Evolutionary conservation across 495 filamentous ascomycete genomes (phyloP).

Genomic region (Penicillium silybi): DNA sequence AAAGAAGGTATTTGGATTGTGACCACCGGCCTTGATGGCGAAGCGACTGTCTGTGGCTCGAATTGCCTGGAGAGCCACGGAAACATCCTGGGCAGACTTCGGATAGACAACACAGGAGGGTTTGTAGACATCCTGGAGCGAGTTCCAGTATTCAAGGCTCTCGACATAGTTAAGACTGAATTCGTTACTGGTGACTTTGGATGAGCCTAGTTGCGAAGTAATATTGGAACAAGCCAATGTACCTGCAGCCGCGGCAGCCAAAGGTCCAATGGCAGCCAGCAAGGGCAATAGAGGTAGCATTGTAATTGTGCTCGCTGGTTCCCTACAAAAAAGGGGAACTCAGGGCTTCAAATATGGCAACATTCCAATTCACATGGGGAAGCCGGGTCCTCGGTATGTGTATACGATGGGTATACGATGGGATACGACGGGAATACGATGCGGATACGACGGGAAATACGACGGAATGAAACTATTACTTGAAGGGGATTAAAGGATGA

Average conservation of each 20-base stretch:
- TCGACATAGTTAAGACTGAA: slow-evolving; percentile 13
- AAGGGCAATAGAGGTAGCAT: slow-evolving; percentile 9
- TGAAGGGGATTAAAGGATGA: not conserved
- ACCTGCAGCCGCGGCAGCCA: slow-evolving; percentile 8
- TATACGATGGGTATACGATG: slow-evolving; percentile 16
- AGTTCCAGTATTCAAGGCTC: slow-evolving; percentile 44
- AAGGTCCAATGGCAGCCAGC: slow-evolving; percentile 5
- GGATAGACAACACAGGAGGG: slow-evolving; percentile 34
- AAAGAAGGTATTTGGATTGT: slow-evolving; percentile 39
- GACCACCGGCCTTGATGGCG: slow-evolving; percentile 45
- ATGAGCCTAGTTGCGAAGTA: slow-evolving; percentile 15
- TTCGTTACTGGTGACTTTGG: slow-evolving; percentile 18
- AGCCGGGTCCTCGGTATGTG: slow-evolving; percentile 7
- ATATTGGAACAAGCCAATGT: slow-evolving; percentile 22
- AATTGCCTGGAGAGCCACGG: slow-evolving; percentile 21
- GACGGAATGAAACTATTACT: not conserved
- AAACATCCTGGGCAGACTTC: slow-evolving; percentile 22
- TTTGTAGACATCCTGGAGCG: slow-evolving; percentile 29
- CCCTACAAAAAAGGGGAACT: not conserved
- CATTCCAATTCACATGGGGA: slow-evolving; percentile 2
- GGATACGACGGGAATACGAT: slow-evolving; percentile 15
- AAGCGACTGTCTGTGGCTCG: slow-evolving; percentile 31
- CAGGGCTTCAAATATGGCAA: slow-evolving; percentile 1
- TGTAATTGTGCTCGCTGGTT: not conserved
- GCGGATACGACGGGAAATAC: slow-evolving; percentile 11